Evolutionary conservation across 805 yeast genomes (phyloP).

Genomic region (Cyberlindnera petersonii): DNA sequence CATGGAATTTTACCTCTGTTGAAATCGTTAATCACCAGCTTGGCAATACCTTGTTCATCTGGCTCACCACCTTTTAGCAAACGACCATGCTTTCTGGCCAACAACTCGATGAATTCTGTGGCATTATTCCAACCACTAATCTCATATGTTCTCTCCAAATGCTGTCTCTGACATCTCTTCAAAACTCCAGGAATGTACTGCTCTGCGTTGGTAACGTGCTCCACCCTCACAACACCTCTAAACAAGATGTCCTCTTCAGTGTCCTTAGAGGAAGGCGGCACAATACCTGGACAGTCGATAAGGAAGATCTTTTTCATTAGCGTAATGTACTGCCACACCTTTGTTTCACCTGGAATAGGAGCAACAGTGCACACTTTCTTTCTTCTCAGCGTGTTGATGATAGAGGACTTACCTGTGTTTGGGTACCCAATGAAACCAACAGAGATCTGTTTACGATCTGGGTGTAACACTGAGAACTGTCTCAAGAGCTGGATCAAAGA

Average conservation of each 20-base stretch:
- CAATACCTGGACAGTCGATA: conserved; percentile 98
- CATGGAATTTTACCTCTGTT: conserved; percentile 97
- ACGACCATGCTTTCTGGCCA: conserved; percentile 92
- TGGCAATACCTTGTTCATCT: conserved; percentile 89
- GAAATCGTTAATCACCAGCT: conserved; percentile 86
- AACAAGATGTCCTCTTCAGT: conserved; percentile 87
- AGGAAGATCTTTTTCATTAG: conserved; percentile 92
- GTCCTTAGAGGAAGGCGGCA: conserved; percentile 90
- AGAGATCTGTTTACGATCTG: conserved; percentile 92
- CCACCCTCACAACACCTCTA: conserved; percentile 98
- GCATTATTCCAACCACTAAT: conserved; percentile 82
- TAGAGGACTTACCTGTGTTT: conserved; percentile 95
- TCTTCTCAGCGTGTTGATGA: conserved; percentile 86
- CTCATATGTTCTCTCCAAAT: conserved; percentile 93
- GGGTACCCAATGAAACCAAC: conserved; percentile 98
- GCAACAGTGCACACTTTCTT: conserved; percentile 97
- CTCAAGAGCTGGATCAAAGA: conserved; percentile 88
- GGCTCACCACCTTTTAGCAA: conserved; percentile 97
- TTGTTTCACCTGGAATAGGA: conserved; percentile 98
- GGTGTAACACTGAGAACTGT: conserved; percentile 86
- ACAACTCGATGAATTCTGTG: conserved; percentile 79
- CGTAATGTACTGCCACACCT: conserved; percentile 98
- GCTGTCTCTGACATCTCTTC: conserved; percentile 80
- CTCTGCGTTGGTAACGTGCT: conserved; percentile 92
- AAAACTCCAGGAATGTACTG: conserved; percentile 88